These are phyloP conservation scores for Aspergillus niger DNA, from an alignment of 2,329 filamentous ascomycete genomes.

Conservation along the genomic window DNA sequence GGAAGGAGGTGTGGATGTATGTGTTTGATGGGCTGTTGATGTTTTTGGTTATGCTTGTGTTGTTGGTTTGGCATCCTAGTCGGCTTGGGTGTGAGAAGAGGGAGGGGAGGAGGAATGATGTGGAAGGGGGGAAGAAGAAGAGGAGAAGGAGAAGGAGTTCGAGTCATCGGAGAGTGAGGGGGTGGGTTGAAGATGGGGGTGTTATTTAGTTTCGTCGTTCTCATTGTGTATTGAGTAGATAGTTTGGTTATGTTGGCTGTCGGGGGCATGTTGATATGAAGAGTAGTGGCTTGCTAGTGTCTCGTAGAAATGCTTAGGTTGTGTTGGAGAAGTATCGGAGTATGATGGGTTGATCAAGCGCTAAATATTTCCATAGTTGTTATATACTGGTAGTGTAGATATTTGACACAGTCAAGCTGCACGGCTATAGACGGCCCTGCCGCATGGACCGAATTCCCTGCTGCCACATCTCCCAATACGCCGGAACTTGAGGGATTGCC, in stretches of 20 bases:
- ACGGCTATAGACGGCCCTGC: neutral
- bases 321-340: too few species aligned
- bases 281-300: too few species aligned
- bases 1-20: slow-evolving; percentile 1
- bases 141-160: neutral
- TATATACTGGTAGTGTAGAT: too few species aligned
- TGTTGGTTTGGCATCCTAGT: neutral
- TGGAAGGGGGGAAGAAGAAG: neutral
- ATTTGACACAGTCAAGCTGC: too few species aligned
- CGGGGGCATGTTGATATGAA: too few species aligned
- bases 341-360: too few species aligned
- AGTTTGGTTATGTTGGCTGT: too few species aligned
- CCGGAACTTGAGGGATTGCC: slow-evolving; percentile 18
- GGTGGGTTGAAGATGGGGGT: neutral
- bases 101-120: neutral
- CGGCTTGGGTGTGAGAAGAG: neutral
- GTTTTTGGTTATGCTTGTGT: neutral
- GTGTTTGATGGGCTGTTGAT: neutral
- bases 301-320: too few species aligned
- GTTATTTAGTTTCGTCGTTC: neutral
- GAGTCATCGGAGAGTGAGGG: neutral
- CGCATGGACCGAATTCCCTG: neutral
- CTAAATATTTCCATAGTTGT: too few species aligned
- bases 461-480: slow-evolving; percentile 25
- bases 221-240: too few species aligned